Conservation (phyloP, 164 flowering plant species). For the Kingdonia uniflora region DNA sequence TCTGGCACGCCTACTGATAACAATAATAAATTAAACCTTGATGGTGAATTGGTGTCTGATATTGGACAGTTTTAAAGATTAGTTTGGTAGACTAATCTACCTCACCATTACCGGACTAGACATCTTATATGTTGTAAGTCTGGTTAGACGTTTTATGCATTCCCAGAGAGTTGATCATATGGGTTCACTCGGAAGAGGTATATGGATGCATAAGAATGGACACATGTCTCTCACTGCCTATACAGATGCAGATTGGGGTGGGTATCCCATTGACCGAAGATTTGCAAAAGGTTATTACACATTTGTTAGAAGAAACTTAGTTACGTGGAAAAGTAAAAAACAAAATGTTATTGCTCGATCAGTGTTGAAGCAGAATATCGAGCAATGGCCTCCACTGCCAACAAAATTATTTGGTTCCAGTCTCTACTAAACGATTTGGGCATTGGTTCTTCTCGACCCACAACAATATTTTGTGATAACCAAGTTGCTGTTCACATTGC, state of each 20-base stretch:
- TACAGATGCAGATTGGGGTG: not conserved
- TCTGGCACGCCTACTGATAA: too few species aligned
- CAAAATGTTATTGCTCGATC: not conserved
- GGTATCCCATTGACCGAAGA: not conserved
- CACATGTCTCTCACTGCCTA: not conserved
- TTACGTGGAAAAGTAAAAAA: slow-evolving; percentile 7
- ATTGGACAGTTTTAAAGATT: too few species aligned
- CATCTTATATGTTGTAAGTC: not conserved
- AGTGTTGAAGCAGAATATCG: not conserved
- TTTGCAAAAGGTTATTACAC: not conserved
- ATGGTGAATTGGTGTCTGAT: too few species aligned
- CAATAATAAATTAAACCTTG: too few species aligned
- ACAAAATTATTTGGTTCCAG: slow-evolving; percentile 4
- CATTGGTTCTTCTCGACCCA: not conserved
- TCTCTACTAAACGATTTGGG: not conserved
- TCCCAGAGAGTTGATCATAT: not conserved
- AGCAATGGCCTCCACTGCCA: not conserved
- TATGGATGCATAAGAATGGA: not conserved
- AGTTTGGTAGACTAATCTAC: not conserved
- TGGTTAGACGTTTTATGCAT: slow-evolving; percentile 2
- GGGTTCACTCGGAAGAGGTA: not conserved
- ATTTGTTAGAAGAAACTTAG: not conserved
- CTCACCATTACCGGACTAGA: not conserved
- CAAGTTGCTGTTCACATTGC: not conserved
- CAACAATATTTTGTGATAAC: not conserved